These are phyloP conservation scores for Phytopythium oedochilum DNA, from an alignment of 352 stramenopile species.

Conservation along the genomic window DNA sequence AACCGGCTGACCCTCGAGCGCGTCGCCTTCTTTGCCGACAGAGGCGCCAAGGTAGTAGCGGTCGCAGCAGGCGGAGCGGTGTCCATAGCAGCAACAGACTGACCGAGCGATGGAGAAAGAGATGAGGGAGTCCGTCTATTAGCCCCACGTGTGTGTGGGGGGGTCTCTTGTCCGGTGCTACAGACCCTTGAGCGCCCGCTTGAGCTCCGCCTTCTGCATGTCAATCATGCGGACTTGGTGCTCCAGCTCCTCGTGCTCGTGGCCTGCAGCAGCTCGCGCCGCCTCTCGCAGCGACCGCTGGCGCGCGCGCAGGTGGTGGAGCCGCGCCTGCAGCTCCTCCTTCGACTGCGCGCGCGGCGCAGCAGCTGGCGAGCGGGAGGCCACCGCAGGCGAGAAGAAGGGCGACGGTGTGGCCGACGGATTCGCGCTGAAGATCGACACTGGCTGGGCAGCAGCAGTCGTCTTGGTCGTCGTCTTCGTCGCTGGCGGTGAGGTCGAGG, in stretches of 20 bases:
- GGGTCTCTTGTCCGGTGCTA: slow-evolving; percentile 5
- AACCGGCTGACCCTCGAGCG: slow-evolving; percentile 34
- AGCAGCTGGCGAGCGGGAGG: slow-evolving; percentile 1
- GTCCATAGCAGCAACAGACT: slow-evolving; percentile 41
- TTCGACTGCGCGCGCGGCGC: slow-evolving; percentile 24
- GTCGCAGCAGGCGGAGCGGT: slow-evolving; percentile 55
- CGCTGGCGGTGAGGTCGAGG: neutral
- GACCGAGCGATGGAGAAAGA: neutral
- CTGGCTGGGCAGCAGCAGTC: neutral
- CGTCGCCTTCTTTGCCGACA: slow-evolving; percentile 42
- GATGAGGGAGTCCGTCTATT: neutral
- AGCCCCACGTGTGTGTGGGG: too few relatives aligned
- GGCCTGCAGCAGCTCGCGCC: slow-evolving; percentile 6
- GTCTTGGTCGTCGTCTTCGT: neutral
- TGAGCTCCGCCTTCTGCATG: slow-evolving; percentile 48
- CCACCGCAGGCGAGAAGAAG: slow-evolving; percentile 29
- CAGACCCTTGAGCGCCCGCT: slow-evolving; percentile 38
- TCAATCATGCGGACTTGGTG: slow-evolving; percentile 50
- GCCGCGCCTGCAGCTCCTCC: slow-evolving; percentile 32
- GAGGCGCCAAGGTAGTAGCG: slow-evolving; percentile 21
- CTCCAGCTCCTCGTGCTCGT: slow-evolving; percentile 31
- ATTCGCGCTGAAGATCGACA: slow-evolving; percentile 18
- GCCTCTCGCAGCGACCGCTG: slow-evolving; percentile 27
- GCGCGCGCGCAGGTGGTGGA: slow-evolving; percentile 26
- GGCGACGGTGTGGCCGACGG: slow-evolving; percentile 16